These are phyloP conservation scores for Populus hybrid DNA, from an alignment of 441 rosid species.

Conservation along the genomic window DNA sequence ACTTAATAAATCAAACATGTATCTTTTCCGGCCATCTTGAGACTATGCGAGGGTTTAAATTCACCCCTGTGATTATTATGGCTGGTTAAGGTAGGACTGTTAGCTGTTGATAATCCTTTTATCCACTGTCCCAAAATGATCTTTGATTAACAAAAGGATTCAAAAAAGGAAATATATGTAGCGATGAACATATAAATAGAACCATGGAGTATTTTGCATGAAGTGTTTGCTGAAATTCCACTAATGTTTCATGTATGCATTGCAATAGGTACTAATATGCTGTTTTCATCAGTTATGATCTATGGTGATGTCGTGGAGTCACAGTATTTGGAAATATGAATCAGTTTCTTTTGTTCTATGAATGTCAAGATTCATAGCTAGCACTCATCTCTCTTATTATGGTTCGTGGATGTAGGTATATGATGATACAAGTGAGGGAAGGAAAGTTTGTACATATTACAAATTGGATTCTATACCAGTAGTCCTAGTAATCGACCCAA, in stretches of 20 bases:
- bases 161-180: neutral
- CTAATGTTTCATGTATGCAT: neutral
- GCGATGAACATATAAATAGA: neutral
- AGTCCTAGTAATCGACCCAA: conserved; percentile 90
- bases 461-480: conserved; percentile 79
- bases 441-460: conserved; percentile 93
- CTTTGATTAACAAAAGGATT: neutral
- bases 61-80: neutral
- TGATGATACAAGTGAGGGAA: conserved; percentile 88
- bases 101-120: neutral
- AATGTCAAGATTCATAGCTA: neutral
- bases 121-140: neutral
- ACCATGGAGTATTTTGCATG: neutral
- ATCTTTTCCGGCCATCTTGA: neutral
- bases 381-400: neutral
- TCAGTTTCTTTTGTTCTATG: neutral
- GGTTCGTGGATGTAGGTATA: conserved; percentile 48
- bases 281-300: neutral
- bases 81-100: neutral
- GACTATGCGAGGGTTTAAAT: neutral
- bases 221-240: neutral
- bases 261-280: neutral
- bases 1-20: neutral
- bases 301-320: neutral
- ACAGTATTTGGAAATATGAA: neutral